Conservation (phyloP, 2,329 filamentous ascomycete species). For the Talaromyces sp. region DNA sequence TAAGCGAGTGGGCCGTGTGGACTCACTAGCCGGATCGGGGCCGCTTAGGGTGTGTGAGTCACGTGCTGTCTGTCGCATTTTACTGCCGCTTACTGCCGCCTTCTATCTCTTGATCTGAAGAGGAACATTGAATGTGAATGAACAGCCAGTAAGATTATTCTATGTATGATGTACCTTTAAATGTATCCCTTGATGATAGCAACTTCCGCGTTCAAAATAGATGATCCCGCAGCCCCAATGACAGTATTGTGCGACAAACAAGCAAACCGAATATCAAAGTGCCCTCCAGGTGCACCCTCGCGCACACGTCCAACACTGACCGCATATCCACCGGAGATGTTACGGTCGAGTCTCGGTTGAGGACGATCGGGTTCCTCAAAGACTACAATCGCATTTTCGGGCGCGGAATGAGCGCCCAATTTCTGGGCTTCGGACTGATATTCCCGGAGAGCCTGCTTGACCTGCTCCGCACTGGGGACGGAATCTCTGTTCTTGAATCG, state of each 20-base stretch:
- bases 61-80: not conserved
- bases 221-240: constrained; percentile 93
- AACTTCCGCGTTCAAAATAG: constrained; percentile 90
- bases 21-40: constrained; percentile 28
- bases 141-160: not conserved
- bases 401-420: constrained; percentile 83
- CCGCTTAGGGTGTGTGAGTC: constrained; percentile 14
- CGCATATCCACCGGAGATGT: constrained; percentile 57
- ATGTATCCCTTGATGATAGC: constrained; percentile 81
- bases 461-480: constrained; percentile 66
- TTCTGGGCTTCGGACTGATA: constrained; percentile 80
- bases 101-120: not conserved
- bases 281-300: constrained; percentile 73
- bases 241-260: constrained; percentile 89
- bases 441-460: constrained; percentile 72
- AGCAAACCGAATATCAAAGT: constrained; percentile 94
- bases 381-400: constrained; percentile 74
- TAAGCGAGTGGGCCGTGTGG: constrained; percentile 28
- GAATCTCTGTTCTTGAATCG: constrained; percentile 72
- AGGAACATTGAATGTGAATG: too few relatives aligned
- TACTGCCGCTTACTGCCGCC: constrained; percentile 9
- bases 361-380: constrained; percentile 88
- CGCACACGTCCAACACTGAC: constrained; percentile 49
- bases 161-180: not conserved
- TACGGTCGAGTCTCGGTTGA: constrained; percentile 84